Percentiles rank a stretch among this genome's conserved stretches.
Conservation (phyloP, 345 rosid genomes). For the Cochlearia excelsa region DNA sequence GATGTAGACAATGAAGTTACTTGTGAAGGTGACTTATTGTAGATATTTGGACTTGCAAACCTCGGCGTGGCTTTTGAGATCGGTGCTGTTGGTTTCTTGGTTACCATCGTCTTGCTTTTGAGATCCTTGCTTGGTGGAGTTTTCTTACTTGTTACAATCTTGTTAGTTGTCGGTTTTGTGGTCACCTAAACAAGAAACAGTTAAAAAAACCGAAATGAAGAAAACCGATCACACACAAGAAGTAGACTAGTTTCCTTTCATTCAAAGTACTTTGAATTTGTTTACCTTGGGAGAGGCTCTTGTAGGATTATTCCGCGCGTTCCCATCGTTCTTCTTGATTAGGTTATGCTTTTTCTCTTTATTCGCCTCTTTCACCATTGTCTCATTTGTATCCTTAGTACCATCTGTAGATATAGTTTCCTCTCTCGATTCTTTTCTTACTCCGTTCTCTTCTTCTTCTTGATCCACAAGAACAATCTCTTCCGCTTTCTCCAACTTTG, state of each 20-base stretch:
- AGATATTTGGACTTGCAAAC: conserved; percentile 45
- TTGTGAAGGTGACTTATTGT: conserved; percentile 44
- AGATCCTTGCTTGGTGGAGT: conserved; percentile 37
- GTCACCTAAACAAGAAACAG: conserved; percentile 22
- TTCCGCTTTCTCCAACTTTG: conserved; percentile 30
- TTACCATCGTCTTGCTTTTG: conserved; percentile 16
- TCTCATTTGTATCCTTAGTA: conserved; percentile 16
- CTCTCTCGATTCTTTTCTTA: conserved; percentile 29
- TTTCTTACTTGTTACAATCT: conserved; percentile 30
- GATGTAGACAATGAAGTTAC: conserved; percentile 39
- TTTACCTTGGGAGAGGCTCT: conserved; percentile 57
- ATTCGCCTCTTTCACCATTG: conserved; percentile 24
- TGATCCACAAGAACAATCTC: conserved; percentile 31
- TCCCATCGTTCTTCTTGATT: conserved; percentile 34
- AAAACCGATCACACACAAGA: not conserved
- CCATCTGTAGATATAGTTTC: conserved; percentile 15
- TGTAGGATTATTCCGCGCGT: conserved; percentile 34
- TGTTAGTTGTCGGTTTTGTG: conserved; percentile 25
- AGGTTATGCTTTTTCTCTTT: conserved; percentile 33
- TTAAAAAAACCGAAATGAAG: conserved; percentile 9
- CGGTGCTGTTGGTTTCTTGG: conserved; percentile 37
- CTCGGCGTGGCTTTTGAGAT: conserved; percentile 8
- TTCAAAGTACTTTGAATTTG: too few relatives aligned
- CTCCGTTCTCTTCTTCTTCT: conserved; percentile 29
- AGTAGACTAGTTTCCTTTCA: not conserved